phyloP scores from a whole-genome alignment of 106 monocot species.

The Platanthera guangdongensis region DNA sequence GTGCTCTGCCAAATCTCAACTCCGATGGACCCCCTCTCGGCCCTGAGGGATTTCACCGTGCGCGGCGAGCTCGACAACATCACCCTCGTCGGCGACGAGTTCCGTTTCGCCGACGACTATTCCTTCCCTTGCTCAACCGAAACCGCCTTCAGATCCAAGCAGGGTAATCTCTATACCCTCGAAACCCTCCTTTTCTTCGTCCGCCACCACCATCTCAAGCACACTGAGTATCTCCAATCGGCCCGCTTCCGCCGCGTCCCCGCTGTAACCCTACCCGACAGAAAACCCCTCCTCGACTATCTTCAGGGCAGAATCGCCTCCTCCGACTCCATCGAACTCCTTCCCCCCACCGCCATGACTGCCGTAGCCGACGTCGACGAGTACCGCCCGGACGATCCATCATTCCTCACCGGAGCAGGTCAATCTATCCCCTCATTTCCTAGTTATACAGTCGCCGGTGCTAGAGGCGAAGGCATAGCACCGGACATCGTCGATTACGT shows the following conservation, averaged over 20 bases:
- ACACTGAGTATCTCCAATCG: slow-evolving; percentile 85
- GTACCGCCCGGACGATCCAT: slow-evolving; percentile 29
- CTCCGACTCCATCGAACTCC: slow-evolving; percentile 31
- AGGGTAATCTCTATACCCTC: slow-evolving; percentile 72
- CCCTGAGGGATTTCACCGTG: slow-evolving; percentile 70
- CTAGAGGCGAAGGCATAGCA: neutral
- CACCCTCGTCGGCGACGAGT: slow-evolving; percentile 42
- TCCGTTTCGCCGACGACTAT: slow-evolving; percentile 72
- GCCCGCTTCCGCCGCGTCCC: slow-evolving; percentile 61
- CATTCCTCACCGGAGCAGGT: neutral
- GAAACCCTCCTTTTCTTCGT: slow-evolving; percentile 71
- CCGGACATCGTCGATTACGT: slow-evolving; percentile 26
- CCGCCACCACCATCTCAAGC: slow-evolving; percentile 70
- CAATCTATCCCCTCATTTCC: slow-evolving; percentile 11
- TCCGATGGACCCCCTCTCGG: slow-evolving; percentile 80
- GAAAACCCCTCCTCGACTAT: slow-evolving; percentile 87
- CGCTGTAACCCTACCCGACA: slow-evolving; percentile 79
- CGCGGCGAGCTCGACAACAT: slow-evolving; percentile 63
- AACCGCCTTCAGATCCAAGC: slow-evolving; percentile 85
- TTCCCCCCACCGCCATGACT: slow-evolving; percentile 9
- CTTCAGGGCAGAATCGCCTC: slow-evolving; percentile 54
- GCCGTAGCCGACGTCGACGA: slow-evolving; percentile 16
- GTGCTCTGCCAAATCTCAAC: neutral
- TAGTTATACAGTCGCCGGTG: neutral
- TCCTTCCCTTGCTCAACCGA: slow-evolving; percentile 52